A percentile compares a stretch with the other conserved stretches of the same genome.
phyloP scores from a whole-genome alignment of 805 yeast species.

The Diddensiella transvaalensis region DNA sequence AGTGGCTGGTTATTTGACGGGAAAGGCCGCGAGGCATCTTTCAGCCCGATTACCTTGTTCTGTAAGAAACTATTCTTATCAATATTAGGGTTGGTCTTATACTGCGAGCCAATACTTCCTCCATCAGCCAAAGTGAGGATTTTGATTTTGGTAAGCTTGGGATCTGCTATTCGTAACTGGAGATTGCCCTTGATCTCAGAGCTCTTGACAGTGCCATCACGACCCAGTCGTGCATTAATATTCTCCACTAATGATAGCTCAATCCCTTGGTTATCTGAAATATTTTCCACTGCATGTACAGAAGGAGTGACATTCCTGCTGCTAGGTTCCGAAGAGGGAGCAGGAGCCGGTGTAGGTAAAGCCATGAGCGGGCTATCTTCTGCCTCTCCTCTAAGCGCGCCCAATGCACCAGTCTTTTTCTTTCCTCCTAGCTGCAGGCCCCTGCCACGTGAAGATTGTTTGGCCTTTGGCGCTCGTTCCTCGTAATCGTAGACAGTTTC shows the following conservation, averaged over 20 bases:
- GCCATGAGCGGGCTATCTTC: constrained; percentile 23
- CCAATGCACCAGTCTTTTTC: constrained; percentile 20
- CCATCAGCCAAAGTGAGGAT: constrained; percentile 53
- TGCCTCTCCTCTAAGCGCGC: constrained; percentile 25
- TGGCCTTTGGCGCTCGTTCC: constrained; percentile 16
- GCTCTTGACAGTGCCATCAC: constrained; percentile 63
- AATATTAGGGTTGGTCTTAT: constrained; percentile 94
- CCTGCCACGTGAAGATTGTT: constrained; percentile 50
- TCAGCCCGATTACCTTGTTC: constrained; percentile 60
- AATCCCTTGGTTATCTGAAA: constrained; percentile 64
- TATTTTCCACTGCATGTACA: constrained; percentile 18
- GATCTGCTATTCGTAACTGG: constrained; percentile 79
- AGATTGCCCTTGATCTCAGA: constrained; percentile 88
- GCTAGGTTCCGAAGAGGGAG: constrained; percentile 5
- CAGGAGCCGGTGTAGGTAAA: constrained; percentile 34
- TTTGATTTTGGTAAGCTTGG: constrained; percentile 63
- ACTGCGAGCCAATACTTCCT: constrained; percentile 55
- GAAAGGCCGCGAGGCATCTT: constrained; percentile 75
- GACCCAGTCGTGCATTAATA: constrained; percentile 67
- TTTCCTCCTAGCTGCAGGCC: constrained; percentile 77
- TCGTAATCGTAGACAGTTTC: constrained; percentile 20
- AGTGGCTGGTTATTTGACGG: constrained; percentile 88
- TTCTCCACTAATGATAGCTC: constrained; percentile 74
- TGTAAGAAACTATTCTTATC: constrained; percentile 68
- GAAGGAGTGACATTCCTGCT: background rate